Evolutionary conservation across 257 asterid species (phyloP), one percentile per base, ranked within the genome.

Genomic region (Capsicum baccatum): DNA sequence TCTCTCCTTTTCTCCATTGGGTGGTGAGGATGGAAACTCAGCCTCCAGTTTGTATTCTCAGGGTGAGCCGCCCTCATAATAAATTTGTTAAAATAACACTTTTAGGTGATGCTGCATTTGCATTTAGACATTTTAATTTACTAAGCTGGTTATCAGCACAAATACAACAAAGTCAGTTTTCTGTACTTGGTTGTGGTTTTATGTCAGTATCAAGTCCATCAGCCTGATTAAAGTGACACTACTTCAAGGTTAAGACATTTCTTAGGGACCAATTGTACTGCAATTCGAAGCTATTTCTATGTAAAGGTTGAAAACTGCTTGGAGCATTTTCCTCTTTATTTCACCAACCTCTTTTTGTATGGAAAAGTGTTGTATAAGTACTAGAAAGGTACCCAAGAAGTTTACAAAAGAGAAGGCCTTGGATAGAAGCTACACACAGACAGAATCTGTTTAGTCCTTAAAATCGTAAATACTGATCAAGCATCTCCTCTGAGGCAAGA

Each of bases 251-350:
- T 17, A 17, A 70, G 62, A 47, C 48, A 76, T 74, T 74, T 50
- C 62, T 74, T 7, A 19, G 62, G 60, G 62, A 74, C 81, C 62
- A 21, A 19, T 54, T 74, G n/a, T 74, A 60, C 80, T 74, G 62
- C 8, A 74, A 54, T 21, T 48, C 9, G 7, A 12, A 50, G 47
- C 60, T 50, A 60, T 12, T 74, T 74, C 47, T 74, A 12, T 12
- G 42, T 16, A 12, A 69, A 42, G 79, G 26, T 69, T 39, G 44
- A 21, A 74, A 74, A 50, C 47, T 50, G 81, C 39, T 6, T 76
- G 81, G 52, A 19, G 44, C 60, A 50, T 50, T 74, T 71, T 48
- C 56, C 56, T 50, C 79, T 67, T 67, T 67, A 67, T 35, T 67
- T 67, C 50, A 67, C 74, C 54, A 37, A 39, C 54, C 54, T 37